These are phyloP conservation scores for Phaeoacremonium minimum DNA, from an alignment of 2,329 filamentous ascomycete genomes.

Conservation along the genomic window DNA sequence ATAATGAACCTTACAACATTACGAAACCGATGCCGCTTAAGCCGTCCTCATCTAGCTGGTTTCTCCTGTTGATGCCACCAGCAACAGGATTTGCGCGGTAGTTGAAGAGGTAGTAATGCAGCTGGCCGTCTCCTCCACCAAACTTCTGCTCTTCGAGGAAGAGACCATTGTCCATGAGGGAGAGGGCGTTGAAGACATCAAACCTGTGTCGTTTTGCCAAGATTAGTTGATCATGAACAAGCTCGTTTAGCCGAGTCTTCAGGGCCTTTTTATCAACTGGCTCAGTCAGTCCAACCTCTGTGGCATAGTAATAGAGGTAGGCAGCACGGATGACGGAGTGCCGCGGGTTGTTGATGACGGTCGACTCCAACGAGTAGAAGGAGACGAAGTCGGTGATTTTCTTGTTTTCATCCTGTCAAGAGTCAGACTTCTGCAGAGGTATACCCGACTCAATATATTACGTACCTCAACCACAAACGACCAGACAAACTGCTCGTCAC, in stretches of 20 bases:
- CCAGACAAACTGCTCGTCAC: constrained; percentile 82
- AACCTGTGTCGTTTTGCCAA: constrained; percentile 80
- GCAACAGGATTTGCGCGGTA: constrained; percentile 83
- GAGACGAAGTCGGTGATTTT: constrained; percentile 96
- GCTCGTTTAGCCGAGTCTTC: constrained; percentile 72
- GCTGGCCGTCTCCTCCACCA: constrained; percentile 85
- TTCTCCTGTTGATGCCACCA: constrained; percentile 78
- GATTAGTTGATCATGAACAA: constrained; percentile 83
- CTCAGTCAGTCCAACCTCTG: constrained; percentile 66
- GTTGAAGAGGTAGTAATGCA: constrained; percentile 98
- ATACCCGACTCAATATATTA: not conserved
- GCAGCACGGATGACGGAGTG: constrained; percentile 81
- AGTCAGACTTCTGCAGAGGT: constrained; percentile 6
- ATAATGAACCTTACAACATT: constrained; percentile 52
- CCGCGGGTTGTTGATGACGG: constrained; percentile 77
- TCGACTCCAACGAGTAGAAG: constrained; percentile 93
- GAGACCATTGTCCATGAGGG: constrained; percentile 86
- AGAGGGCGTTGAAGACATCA: constrained; percentile 95
- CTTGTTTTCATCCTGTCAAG: constrained; percentile 51
- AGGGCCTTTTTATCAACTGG: constrained; percentile 53
- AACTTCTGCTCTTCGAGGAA: constrained; percentile 95
- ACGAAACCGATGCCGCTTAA: constrained; percentile 88
- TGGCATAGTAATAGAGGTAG: constrained; percentile 96
- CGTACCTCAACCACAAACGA: constrained; percentile 81
- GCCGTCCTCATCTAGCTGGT: constrained; percentile 69